Percentiles rank a stretch among this genome's conserved stretches.
phyloP scores from a whole-genome alignment of 2,329 filamentous ascomycete genomes.

The Phyllosticta citriasiana region DNA sequence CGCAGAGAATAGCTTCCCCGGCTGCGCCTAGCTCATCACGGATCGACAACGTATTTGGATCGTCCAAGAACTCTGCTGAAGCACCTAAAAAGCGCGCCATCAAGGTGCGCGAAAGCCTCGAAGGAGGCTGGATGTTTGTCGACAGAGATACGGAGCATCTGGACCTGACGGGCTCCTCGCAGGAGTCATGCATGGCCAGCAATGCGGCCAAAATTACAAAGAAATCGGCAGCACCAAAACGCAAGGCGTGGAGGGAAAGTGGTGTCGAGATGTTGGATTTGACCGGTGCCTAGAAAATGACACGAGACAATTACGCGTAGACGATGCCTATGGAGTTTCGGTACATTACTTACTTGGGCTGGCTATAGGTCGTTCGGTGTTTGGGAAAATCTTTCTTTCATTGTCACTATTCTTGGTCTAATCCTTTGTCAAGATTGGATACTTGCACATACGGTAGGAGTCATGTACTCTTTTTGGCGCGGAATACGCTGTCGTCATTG shows the following conservation, averaged over 20 bases:
- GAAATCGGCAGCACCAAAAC: conserved; percentile 12
- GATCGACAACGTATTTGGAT: conserved; percentile 22
- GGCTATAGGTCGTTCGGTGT: too few species aligned
- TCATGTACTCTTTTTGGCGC: too few species aligned
- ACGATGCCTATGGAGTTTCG: background rate
- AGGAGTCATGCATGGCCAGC: conserved; percentile 16
- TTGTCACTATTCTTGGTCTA: too few species aligned
- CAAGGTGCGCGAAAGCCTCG: conserved; percentile 21
- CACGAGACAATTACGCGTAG: background rate
- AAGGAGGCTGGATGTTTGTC: conserved; percentile 23
- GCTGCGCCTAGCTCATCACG: conserved; percentile 7
- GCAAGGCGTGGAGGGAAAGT: conserved; percentile 26
- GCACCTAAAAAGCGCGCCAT: conserved; percentile 1
- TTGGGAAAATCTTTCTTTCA: too few species aligned
- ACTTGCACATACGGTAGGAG: too few species aligned
- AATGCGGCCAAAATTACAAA: background rate
- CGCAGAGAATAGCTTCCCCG: background rate
- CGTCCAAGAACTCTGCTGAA: background rate
- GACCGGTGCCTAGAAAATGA: conserved; percentile 9
- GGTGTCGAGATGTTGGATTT: conserved; percentile 27
- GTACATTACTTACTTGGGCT: too few species aligned
- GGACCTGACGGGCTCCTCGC: conserved; percentile 22
- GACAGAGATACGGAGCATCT: conserved; percentile 16
- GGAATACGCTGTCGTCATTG: too few species aligned
- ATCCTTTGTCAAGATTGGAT: too few species aligned